These are phyloP conservation scores for Blastomyces silverae DNA, from an alignment of 2,329 filamentous ascomycete genomes.

Conservation along the genomic window DNA sequence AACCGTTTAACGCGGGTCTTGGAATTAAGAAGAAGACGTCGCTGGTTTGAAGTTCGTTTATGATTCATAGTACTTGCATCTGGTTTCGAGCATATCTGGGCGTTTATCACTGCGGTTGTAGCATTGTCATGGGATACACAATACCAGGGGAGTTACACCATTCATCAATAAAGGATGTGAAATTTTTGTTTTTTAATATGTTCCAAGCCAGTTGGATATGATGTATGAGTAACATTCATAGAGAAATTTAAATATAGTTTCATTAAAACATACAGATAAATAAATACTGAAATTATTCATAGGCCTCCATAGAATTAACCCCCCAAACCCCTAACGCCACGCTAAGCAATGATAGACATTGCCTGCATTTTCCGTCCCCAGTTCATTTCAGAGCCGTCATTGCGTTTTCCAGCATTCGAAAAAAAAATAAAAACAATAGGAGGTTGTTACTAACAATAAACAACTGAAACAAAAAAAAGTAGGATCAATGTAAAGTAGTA, in stretches of 20 bases:
- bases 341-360: constrained; percentile 14
- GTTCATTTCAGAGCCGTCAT: constrained; percentile 1
- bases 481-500: constrained; percentile 17
- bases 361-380: not conserved
- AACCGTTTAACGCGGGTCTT: constrained; percentile 64
- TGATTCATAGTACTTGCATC: not conserved
- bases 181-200: not conserved
- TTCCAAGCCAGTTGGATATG: constrained; percentile 25
- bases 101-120: not conserved
- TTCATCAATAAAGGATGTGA: not conserved
- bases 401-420: not conserved
- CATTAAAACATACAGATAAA: constrained; percentile 14
- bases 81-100: constrained; percentile 3
- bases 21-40: constrained; percentile 81
- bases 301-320: not conserved
- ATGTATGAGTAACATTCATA: constrained; percentile 6
- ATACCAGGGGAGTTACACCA: constrained; percentile 4
- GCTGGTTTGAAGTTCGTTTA: constrained; percentile 41
- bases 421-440: not conserved
- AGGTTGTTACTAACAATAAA: not conserved
- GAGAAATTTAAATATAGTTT: not conserved
- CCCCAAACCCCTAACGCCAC: constrained; percentile 14
- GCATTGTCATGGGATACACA: not conserved
- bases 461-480: constrained; percentile 18
- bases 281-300: constrained; percentile 7